These are phyloP conservation scores for Ilex paraguariensis DNA, from an alignment of 305 asterid genomes.

Conservation along the genomic window DNA sequence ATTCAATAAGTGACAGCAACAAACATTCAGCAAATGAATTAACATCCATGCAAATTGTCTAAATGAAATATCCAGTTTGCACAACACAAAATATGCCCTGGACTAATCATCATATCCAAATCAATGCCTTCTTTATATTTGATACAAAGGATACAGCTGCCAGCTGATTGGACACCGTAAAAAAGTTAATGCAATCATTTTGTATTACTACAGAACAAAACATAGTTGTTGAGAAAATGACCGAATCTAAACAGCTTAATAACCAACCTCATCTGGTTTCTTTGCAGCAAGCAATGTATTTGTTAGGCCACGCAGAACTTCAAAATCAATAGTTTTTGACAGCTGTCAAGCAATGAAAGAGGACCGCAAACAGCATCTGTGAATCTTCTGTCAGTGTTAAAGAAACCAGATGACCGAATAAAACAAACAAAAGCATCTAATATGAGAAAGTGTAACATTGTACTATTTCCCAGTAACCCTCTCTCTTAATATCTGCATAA, in stretches of 20 bases:
- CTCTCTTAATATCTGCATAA: no score
- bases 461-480: no score
- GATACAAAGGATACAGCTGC: no score
- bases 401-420: not conserved
- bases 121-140: no score
- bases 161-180: no score
- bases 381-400: not conserved
- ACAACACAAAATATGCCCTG: not conserved
- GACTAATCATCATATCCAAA: no score
- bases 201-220: no score
- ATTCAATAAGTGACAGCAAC: no score
- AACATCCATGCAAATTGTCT: not conserved
- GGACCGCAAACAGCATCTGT: not conserved
- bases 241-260: not conserved
- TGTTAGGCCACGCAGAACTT: conserved; percentile 83
- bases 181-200: no score
- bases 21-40: no score
- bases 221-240: no score
- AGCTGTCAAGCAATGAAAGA: conserved; percentile 46
- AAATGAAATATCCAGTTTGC: not conserved
- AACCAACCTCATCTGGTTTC: conserved; percentile 79
- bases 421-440: not conserved
- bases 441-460: no score
- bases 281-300: conserved; percentile 74
- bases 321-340: conserved; percentile 57